Base-by-base conservation (phyloP, 345 rosid species). In the Populus alba region DNA sequence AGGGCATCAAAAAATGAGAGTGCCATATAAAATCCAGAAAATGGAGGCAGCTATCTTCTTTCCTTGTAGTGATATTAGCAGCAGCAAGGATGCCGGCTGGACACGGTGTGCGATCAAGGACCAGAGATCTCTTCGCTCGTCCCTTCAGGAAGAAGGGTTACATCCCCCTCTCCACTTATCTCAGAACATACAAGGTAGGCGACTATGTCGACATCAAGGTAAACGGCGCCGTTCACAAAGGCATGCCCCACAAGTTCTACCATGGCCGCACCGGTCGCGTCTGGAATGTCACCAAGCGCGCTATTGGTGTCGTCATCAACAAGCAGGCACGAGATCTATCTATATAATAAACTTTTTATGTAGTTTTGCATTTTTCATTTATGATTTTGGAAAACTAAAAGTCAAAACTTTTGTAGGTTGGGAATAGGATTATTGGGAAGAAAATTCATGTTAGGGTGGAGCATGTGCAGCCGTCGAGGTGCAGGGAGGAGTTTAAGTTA, bases 221-320 rank as follows among this genome's bases (percentile, higher is more conserved):
- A 59, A 59, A 59, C 4, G 65, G 65, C 6, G 65, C 65, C 0
- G 73, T 90, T 51, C 93, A 88, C 82, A 90, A 90, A 83, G 93
- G 91, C 53, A 90, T 90, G 93, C 91, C 93, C 74, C 93, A 90
- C 78, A 90, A 90, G 84, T 90, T 87, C 88, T 90, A 90, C 85
- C 91, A 90, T 41, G 93, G 93, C 7, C 93, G 93, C 69, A 90
- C 93, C 8, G 93, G 93, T 33, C 87, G 85, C 66, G 88, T 90
- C 76, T 90, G 93, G 93, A 90, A 90, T 77, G 89, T 90, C 73
- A 88, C 91, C 79, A 90, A 90, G 83, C 93, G 91, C 71, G 93
- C 93, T 78, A 80, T 90, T 74, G 93, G 93, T 31, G 93, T 90
- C 22, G 93, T 88, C 79, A 79, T 90, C 77, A 90, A 90, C 87